A percentile compares a stretch with the other conserved stretches of the same genome.
Conservation (phyloP, 148 eudicot species). For the Vaccinium corymbosum region DNA sequence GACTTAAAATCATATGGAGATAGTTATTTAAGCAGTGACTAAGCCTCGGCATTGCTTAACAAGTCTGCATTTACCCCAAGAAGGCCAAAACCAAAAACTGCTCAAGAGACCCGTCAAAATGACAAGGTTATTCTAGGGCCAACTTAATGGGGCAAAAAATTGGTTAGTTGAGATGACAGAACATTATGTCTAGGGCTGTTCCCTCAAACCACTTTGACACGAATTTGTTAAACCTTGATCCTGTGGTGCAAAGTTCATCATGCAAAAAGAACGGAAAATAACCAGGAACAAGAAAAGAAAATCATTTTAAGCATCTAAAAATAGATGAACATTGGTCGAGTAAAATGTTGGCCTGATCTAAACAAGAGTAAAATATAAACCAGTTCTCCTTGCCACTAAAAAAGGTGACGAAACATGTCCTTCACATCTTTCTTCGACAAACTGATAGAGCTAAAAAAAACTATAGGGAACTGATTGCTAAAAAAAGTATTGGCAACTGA, state of each 20-base stretch:
- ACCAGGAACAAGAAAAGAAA: background rate
- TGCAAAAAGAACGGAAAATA: background rate
- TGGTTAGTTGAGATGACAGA: background rate
- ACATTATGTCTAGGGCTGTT: background rate
- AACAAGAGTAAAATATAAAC: background rate
- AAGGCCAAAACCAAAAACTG: background rate
- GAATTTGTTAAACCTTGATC: background rate
- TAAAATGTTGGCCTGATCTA: background rate
- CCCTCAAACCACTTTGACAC: background rate
- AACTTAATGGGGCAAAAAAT: background rate
- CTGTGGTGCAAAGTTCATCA: background rate
- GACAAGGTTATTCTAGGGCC: background rate
- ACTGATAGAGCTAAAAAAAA: background rate
- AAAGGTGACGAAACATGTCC: background rate
- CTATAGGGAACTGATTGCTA: too few relatives aligned
- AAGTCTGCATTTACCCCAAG: background rate
- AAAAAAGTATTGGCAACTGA: background rate
- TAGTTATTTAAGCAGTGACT: background rate
- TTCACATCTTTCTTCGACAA: background rate
- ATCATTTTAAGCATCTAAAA: background rate
- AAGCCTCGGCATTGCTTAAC: background rate
- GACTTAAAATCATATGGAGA: background rate
- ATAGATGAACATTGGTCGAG: background rate
- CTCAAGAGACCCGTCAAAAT: background rate
- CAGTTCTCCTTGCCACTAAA: background rate